A percentile compares a stretch with the other conserved stretches of the same genome.
These are phyloP conservation scores for Pestalotiopsis fici DNA, from an alignment of 2,329 filamentous ascomycete species.

Conservation along the genomic window DNA sequence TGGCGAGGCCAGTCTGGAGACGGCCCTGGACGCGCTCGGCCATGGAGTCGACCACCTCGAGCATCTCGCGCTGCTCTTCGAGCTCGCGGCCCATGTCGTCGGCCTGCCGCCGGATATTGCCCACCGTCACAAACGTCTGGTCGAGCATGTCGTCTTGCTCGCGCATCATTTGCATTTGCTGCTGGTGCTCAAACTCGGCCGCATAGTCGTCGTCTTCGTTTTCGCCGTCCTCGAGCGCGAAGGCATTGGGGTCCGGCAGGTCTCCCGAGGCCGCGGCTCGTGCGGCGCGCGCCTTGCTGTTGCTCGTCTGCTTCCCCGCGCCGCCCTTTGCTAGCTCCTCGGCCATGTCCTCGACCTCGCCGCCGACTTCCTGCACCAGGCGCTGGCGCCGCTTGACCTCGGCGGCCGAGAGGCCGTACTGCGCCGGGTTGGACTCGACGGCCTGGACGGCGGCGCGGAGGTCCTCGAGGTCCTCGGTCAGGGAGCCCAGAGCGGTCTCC, in stretches of 20 bases:
- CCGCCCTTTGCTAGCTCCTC: constrained; percentile 69
- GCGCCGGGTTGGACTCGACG: constrained; percentile 83
- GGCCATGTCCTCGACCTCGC: constrained; percentile 87
- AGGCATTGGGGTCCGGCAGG: constrained; percentile 54
- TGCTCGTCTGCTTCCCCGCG: constrained; percentile 23
- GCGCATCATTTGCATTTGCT: constrained; percentile 88
- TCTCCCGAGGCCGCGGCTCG: constrained; percentile 40
- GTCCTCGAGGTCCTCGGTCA: constrained; percentile 84
- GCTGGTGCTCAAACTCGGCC: constrained; percentile 83
- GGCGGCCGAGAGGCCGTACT: constrained; percentile 80
- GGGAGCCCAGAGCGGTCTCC: constrained; percentile 62
- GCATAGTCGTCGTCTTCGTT: constrained; percentile 59
- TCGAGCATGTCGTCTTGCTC: constrained; percentile 94
- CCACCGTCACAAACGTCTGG: constrained; percentile 89
- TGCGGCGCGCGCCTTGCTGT: constrained; percentile 29
- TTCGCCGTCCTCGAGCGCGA: constrained; percentile 53
- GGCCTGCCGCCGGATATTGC: constrained; percentile 85
- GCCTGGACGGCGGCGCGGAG: constrained; percentile 84
- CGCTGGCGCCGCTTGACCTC: constrained; percentile 80
- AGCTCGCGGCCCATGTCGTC: constrained; percentile 95
- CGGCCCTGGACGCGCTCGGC: constrained; percentile 87
- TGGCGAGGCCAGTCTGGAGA: constrained; percentile 82
- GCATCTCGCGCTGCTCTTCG: constrained; percentile 89
- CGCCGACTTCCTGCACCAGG: constrained; percentile 85
- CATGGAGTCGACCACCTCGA: constrained; percentile 81